Conservation (phyloP, 2,329 filamentous ascomycete species). For the Leptographium galeiforme region DNA sequence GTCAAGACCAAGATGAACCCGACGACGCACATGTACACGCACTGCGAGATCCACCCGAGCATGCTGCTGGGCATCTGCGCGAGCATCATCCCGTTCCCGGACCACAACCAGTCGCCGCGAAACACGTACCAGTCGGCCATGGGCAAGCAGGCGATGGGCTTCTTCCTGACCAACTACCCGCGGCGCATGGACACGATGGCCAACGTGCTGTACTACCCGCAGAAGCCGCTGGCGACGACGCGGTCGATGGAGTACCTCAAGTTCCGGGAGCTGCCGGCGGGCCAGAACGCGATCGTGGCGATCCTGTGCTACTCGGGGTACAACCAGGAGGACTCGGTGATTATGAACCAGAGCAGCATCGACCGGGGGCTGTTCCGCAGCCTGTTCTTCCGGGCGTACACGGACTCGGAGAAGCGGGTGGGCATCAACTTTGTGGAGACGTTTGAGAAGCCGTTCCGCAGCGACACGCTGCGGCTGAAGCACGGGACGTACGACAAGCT, state of each 20-base stretch:
- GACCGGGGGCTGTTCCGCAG: conserved; percentile 94
- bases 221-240: conserved; percentile 92
- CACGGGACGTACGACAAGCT: conserved; percentile 95
- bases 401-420: conserved; percentile 91
- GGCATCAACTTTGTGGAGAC: conserved; percentile 85
- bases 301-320: conserved; percentile 97
- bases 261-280: conserved; percentile 91
- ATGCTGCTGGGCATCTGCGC: conserved; percentile 98
- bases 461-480: conserved; percentile 82
- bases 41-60: conserved; percentile 97
- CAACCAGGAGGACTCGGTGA: conserved; percentile 99
- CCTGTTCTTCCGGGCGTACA: conserved; percentile 95
- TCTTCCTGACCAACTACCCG: conserved; percentile 94
- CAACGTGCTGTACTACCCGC: conserved; percentile 96
- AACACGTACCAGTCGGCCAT: conserved; percentile 99
- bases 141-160: conserved; percentile 99
- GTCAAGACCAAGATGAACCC: conserved; percentile 81
- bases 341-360: conserved; percentile 99
- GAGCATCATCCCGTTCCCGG: conserved; percentile 98
- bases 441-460: conserved; percentile 88
- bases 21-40: conserved; percentile 83
- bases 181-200: conserved; percentile 99
- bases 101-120: conserved; percentile 97
- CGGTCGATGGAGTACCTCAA: conserved; percentile 98
- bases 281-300: conserved; percentile 95